Base-by-base conservation (phyloP, 1,284 basidiomycete species). In the Volvariella surrecta region DNA sequence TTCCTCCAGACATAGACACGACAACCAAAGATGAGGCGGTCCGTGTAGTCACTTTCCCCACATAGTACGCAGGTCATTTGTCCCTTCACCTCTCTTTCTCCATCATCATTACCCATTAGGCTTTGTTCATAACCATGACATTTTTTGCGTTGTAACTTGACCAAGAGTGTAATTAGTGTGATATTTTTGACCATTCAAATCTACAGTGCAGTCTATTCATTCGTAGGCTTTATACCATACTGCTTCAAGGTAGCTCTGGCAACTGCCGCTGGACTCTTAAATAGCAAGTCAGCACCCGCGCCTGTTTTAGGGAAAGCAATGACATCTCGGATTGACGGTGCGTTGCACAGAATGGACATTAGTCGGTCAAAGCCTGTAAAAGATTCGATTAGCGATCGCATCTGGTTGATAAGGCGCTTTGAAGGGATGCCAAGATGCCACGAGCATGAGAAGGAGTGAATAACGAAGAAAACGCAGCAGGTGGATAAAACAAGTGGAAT, bases 291-390 rank as follows among this genome's bases (percentile, higher is more conserved):
- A n/a, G 77, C 73, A 10, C 93, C 93, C 37, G 68, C 74, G 17
- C 78, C 77, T 4, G 86, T 87, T 69, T 97, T 97, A 3, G 93
- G 93, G 68, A 97, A 97, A 7, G 93, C 93, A 52, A 97, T 96
- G 50, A 97, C 93, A 58, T 97, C 93, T 47, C 91, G 74, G 52
- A 97, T 97, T 20, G 85, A 87, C 46, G 77, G 72, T 1, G 89
- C 76, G 48, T 82, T 79, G 66, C 89, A 92, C 1, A 97, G 73
- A 51, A 95, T 90, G 13, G 91, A 76, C 76, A 96, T 85, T 49
- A 97, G 68, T 32, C 93, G 79, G 68, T 97, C 94, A 53, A 97
- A 90, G 30, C 94, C 90, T 91, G 57, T 37, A 49, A 42, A 40
- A 17, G 45, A 15, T 31, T 9, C 15, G 30, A 31, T 31, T n/a